Evolutionary conservation across 129 eudicot genomes (phyloP), one percentile per base, ranked within the genome.

Genomic region (Flaveria trinervia): DNA sequence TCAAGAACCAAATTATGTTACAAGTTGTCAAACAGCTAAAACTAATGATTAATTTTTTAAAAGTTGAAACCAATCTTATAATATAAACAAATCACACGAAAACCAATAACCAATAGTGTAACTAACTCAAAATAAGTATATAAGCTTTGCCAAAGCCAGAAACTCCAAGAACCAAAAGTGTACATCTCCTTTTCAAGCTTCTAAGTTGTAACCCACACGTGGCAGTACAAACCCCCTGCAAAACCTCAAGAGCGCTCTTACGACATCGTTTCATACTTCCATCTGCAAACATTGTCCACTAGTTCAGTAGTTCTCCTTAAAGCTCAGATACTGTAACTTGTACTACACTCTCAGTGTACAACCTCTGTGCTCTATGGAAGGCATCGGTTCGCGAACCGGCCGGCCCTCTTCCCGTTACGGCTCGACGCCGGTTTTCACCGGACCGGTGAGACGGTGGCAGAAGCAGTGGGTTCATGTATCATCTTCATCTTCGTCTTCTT

Each of bases 381-480:
- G 85, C 52, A 81, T 83, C 39, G 89, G 87, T 26, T 85, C 96
- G 8, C 83, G 94, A 46, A 85, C 82, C 39, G 87, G 91, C 50
- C 83, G 94, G 68, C 85, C 91, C 0, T 86, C 93, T 0, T 86
- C 97, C 36, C 79, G 97, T 64, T 88, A 83, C 89, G 90, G 85
- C 50, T 71, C 87, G 7, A 75, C 93, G 39, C 82, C 93, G 75
- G 82, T 80, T 25, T 86, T 91, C 84, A 80, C 60, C 67, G 97
- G 97, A 65, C 93, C 89, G 4, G 94, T 91, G 8, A 85, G 94
- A 75, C 76, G 86, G 86, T 91, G 97, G 97, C 87, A 86, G 87
- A 84, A 84, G 77, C 89, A 86, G 82, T 91, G 97, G 97, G 91
- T 91, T 49, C 79, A 77, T 62, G 71, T 82, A 9, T 77, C 84